These are phyloP conservation scores for Auricularia cornea DNA, from an alignment of 768 basidiomycete species.

Conservation along the genomic window DNA sequence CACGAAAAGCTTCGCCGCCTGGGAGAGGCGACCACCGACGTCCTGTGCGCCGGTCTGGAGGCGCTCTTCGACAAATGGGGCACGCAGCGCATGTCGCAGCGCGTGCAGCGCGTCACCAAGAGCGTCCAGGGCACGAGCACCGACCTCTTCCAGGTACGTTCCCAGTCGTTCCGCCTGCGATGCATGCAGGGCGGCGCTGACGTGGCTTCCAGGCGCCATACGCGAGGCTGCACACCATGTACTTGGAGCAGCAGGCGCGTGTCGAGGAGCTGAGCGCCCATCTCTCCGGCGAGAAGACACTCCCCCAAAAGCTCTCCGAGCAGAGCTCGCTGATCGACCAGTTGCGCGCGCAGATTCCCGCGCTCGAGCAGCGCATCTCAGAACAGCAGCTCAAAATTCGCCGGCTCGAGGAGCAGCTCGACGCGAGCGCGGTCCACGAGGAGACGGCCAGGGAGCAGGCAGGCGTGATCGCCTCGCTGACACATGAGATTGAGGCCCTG, in stretches of 20 bases:
- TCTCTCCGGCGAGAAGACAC: not conserved
- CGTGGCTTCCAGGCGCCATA: not conserved
- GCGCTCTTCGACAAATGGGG: not conserved
- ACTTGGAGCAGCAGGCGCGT: not conserved
- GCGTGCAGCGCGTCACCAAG: not conserved
- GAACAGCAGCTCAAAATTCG: not conserved
- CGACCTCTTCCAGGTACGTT: not conserved
- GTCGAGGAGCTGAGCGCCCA: not conserved
- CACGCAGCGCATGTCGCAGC: not conserved
- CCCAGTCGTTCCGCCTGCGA: not conserved
- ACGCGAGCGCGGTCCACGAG: not conserved
- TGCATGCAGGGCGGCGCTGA: not conserved
- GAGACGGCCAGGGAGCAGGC: not conserved
- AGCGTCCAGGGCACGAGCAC: not conserved
- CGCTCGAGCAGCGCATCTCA: not conserved
- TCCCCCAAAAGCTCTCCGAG: not conserved
- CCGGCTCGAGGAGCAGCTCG: not conserved
- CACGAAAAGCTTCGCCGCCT: not conserved
- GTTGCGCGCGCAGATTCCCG: not conserved
- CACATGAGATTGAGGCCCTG: not conserved
- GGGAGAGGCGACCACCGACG: not conserved
- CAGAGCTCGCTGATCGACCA: not conserved
- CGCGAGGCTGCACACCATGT: not conserved
- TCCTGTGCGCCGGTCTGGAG: not conserved
- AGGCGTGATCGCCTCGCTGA: not conserved